A percentile compares a stretch with the other conserved stretches of the same genome.
Conservation (phyloP, 352 stramenopile genomes). For the Phytophthora pini region DNA sequence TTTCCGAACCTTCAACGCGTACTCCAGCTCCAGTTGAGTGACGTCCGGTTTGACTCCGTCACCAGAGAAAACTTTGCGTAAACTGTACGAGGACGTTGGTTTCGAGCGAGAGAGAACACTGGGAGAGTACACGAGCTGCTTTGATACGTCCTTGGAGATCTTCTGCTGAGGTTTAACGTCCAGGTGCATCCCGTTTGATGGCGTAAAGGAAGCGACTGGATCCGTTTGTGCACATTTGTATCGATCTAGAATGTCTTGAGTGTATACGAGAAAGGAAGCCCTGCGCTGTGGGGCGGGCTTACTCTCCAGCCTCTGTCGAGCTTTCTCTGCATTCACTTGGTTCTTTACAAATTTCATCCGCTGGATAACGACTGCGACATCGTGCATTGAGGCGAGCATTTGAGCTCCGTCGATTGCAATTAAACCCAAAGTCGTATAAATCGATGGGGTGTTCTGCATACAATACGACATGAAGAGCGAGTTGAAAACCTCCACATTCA, state of each 20-base stretch:
- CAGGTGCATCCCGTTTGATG: not conserved
- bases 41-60: not conserved
- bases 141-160: not conserved
- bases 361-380: conserved; percentile 18
- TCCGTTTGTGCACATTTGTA: not conserved
- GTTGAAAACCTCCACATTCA: conserved; percentile 57
- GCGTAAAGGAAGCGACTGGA: not conserved
- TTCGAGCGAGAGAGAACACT: not conserved
- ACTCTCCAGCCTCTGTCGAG: not conserved
- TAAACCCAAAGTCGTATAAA: conserved; percentile 31
- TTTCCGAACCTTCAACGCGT: conserved; percentile 22
- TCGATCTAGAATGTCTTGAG: conserved; percentile 21
- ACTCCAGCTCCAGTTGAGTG: conserved; percentile 21
- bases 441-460: conserved; percentile 46
- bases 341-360: conserved; percentile 11
- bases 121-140: conserved; percentile 3
- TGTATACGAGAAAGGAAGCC: conserved; percentile 11
- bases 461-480: conserved; percentile 50
- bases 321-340: conserved; percentile 2
- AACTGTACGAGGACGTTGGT: not conserved
- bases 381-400: conserved; percentile 21
- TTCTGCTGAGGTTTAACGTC: conserved; percentile 2
- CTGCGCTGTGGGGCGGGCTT: not conserved
- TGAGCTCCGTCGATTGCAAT: conserved; percentile 32
- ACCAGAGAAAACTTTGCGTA: conserved; percentile 12